Conservation (phyloP, 306 rosid genomes). For the Luffa aegyptiaca region DNA sequence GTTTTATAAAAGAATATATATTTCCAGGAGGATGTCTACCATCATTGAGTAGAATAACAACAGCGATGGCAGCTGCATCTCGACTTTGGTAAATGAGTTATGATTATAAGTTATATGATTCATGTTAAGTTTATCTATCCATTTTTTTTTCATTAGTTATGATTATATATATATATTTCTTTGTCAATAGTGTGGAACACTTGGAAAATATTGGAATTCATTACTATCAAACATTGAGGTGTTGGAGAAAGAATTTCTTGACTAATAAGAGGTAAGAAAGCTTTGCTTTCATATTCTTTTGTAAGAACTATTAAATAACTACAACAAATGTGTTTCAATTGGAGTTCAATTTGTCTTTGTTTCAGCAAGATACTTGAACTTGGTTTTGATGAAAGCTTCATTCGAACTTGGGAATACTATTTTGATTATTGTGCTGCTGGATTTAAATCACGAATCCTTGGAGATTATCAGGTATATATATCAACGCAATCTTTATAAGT, state of each 20-base stretch:
- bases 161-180: too few species aligned
- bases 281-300: neutral
- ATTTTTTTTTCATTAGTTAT: too few species aligned
- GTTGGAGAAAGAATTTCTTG: constrained; percentile 35
- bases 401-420: too few species aligned
- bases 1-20: constrained; percentile 73
- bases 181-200: neutral
- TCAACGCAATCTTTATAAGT: too few species aligned
- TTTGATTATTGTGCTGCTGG: neutral
- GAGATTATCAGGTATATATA: too few species aligned
- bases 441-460: too few species aligned
- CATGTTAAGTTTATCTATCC: too few species aligned
- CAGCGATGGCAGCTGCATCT: constrained; percentile 53
- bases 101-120: too few species aligned
- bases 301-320: too few species aligned
- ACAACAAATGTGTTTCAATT: neutral
- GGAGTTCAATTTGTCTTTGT: too few species aligned
- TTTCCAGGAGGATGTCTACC: constrained; percentile 91
- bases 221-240: neutral
- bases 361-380: neutral
- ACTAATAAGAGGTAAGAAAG: constrained; percentile 37
- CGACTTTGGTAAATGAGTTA: constrained; percentile 41
- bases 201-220: neutral
- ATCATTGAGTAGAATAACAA: constrained; percentile 58
- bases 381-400: too few species aligned